These are phyloP conservation scores for Wickerhamomyces queroliae DNA, from an alignment of 805 yeast species.

Conservation along the genomic window DNA sequence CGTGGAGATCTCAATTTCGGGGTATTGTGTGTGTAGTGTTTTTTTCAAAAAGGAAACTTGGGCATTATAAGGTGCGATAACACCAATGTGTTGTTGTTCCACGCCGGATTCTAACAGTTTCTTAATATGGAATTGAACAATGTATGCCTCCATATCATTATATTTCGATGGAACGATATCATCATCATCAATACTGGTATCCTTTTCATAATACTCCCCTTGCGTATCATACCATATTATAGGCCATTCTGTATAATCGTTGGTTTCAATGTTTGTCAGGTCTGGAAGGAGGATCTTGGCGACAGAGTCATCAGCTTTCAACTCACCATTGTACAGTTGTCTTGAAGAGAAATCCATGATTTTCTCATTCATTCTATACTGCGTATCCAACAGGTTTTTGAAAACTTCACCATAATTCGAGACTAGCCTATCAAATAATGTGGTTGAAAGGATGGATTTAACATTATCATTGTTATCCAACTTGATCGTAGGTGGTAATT, in stretches of 20 bases:
- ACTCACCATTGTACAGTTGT: conserved; percentile 54
- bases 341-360: conserved; percentile 78
- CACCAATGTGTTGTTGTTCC: conserved; percentile 55
- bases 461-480: conserved; percentile 36
- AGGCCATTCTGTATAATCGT: conserved; percentile 51
- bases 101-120: conserved; percentile 50
- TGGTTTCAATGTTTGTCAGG: conserved; percentile 39
- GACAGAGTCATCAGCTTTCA: conserved; percentile 60
- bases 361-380: conserved; percentile 78
- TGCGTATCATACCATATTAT: conserved; percentile 89
- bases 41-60: conserved; percentile 65
- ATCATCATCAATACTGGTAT: conserved; percentile 27
- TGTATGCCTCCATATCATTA: conserved; percentile 69
- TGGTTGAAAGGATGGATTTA: conserved; percentile 45
- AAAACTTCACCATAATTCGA: conserved; percentile 39
- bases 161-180: conserved; percentile 48
- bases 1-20: conserved; percentile 70
- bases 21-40: conserved; percentile 28
- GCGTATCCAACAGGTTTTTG: conserved; percentile 61
- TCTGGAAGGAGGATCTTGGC: conserved; percentile 47
- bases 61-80: conserved; percentile 87
- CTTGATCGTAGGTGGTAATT: conserved; percentile 87
- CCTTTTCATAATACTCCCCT: conserved; percentile 70
- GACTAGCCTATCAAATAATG: conserved; percentile 79
- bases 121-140: conserved; percentile 54